Percentiles rank a stretch among this genome's conserved stretches.
Evolutionary conservation across 495 filamentous ascomycete genomes (phyloP).

Genomic region (Lepraria neglecta): DNA sequence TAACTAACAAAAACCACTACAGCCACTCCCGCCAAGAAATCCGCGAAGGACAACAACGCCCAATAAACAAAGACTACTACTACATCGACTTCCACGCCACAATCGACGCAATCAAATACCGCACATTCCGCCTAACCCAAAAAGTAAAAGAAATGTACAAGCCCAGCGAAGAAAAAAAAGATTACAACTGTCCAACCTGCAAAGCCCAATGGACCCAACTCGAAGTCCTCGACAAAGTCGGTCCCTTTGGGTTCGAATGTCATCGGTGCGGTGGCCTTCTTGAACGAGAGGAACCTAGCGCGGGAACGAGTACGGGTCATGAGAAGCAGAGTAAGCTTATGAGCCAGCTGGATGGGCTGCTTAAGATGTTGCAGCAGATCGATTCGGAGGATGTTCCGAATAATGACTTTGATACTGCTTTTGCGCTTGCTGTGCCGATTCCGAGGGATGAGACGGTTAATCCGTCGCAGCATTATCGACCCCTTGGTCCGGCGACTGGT

Average conservation of each 20-base stretch:
- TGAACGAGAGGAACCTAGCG: slow-evolving; percentile 58
- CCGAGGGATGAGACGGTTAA: slow-evolving; percentile 55
- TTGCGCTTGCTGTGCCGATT: slow-evolving; percentile 53
- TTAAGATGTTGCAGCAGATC: slow-evolving; percentile 78
- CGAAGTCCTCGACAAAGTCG: slow-evolving; percentile 70
- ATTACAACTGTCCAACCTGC: slow-evolving; percentile 80
- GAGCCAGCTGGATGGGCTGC: slow-evolving; percentile 76
- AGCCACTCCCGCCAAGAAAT: slow-evolving; percentile 75
- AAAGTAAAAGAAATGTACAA: slow-evolving; percentile 74
- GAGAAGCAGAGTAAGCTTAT: slow-evolving; percentile 84
- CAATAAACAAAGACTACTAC: slow-evolving; percentile 84
- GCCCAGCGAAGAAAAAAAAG: slow-evolving; percentile 78
- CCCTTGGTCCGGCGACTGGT: slow-evolving; percentile 37
- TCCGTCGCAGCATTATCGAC: slow-evolving; percentile 47
- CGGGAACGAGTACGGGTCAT: slow-evolving; percentile 60
- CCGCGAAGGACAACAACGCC: slow-evolving; percentile 71
- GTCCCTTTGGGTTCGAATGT: slow-evolving; percentile 66
- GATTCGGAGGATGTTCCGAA: slow-evolving; percentile 76
- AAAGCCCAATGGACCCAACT: slow-evolving; percentile 74
- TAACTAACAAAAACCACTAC: slow-evolving; percentile 23
- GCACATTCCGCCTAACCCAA: slow-evolving; percentile 75
- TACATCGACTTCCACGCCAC: slow-evolving; percentile 92
- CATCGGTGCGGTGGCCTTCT: slow-evolving; percentile 71
- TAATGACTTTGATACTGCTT: slow-evolving; percentile 78
- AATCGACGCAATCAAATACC: slow-evolving; percentile 95